These are phyloP conservation scores for Aureobasidium sp. DNA, from an alignment of 2,329 filamentous ascomycete species.

Conservation along the genomic window DNA sequence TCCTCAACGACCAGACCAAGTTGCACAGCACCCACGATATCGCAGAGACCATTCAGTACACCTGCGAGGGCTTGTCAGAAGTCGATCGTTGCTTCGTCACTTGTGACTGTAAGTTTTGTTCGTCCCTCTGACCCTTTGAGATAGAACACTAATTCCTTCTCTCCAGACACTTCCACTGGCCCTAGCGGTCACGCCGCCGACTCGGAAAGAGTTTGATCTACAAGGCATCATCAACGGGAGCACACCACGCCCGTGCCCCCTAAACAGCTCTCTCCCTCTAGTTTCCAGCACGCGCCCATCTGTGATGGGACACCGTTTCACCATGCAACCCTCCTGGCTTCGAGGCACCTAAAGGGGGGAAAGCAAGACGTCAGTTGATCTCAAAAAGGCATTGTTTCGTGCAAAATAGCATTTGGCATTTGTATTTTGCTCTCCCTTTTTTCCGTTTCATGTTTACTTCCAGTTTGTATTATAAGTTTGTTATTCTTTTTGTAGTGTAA, in stretches of 20 bases:
- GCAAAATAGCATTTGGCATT: background rate
- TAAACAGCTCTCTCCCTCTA: background rate
- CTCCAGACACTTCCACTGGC: conserved; percentile 28
- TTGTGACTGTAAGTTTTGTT: conserved; percentile 36
- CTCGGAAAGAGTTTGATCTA: conserved; percentile 18
- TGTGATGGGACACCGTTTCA: background rate
- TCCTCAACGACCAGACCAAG: conserved; percentile 46
- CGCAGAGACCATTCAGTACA: conserved; percentile 56
- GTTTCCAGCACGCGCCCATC: background rate
- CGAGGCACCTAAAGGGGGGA: background rate
- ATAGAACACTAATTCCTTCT: conserved; percentile 3
- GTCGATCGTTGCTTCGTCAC: conserved; percentile 46
- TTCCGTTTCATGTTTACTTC: no score
- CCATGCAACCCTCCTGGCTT: background rate
- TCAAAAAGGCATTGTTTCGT: background rate
- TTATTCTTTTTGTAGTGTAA: background rate
- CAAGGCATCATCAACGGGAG: background rate
- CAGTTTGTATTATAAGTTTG: background rate
- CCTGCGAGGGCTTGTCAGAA: conserved; percentile 45
- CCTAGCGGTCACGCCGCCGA: conserved; percentile 34
- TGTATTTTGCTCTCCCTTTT: background rate
- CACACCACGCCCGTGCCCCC: background rate
- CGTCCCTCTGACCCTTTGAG: background rate
- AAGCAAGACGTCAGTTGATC: no score
- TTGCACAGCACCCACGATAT: conserved; percentile 49